phyloP scores from a whole-genome alignment of 1,284 basidiomycete genomes.

The Spongiforma sp. region DNA sequence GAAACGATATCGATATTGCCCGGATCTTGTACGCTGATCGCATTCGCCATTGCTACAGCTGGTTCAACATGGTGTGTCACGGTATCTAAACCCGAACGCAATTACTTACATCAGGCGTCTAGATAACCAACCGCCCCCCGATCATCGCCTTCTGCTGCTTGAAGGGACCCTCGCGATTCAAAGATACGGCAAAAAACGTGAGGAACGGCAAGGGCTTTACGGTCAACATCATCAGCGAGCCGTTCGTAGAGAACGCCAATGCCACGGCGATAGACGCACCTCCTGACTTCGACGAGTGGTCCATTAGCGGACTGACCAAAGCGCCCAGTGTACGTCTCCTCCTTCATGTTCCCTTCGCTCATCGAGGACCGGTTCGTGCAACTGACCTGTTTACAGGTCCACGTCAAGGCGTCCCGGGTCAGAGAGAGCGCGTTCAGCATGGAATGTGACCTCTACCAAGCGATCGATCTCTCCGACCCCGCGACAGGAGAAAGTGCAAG shows the following conservation, averaged over 20 bases:
- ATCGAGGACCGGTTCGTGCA: too few relatives aligned
- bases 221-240: slow-evolving; percentile 75
- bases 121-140: slow-evolving; percentile 59
- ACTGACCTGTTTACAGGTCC: slow-evolving; percentile 45
- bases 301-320: slow-evolving; percentile 66
- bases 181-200: slow-evolving; percentile 69
- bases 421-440: slow-evolving; percentile 74
- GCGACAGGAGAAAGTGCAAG: slow-evolving; percentile 38
- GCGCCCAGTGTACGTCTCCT: slow-evolving; percentile 49
- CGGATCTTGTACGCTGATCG: slow-evolving; percentile 1
- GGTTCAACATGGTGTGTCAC: slow-evolving; percentile 50
- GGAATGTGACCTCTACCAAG: slow-evolving; percentile 67
- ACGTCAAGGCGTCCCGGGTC: slow-evolving; percentile 67
- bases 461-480: slow-evolving; percentile 51
- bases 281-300: slow-evolving; percentile 66
- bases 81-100: background rate
- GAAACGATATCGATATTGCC: background rate
- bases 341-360: too few relatives aligned
- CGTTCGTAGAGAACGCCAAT: slow-evolving; percentile 71
- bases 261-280: slow-evolving; percentile 64
- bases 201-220: slow-evolving; percentile 63
- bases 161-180: slow-evolving; percentile 39
- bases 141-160: slow-evolving; percentile 59
- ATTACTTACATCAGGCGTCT: background rate
- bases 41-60: slow-evolving; percentile 33